Evolutionary conservation across 306 rosid species (phyloP).

Genomic region (Astragalus membranaceus): DNA sequence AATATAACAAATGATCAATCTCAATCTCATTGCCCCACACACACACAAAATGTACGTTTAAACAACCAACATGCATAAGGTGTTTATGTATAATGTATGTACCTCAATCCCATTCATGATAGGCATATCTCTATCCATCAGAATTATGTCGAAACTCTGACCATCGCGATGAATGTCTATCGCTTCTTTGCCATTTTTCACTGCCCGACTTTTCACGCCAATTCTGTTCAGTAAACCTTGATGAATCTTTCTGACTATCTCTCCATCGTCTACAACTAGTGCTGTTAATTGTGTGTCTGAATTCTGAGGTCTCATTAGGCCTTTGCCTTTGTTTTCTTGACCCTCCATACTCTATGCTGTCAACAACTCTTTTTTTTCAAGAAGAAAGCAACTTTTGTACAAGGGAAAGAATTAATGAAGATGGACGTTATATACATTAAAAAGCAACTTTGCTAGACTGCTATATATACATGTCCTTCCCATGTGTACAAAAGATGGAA

Average conservation of each 20-base stretch:
- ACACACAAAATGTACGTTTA: too few species aligned
- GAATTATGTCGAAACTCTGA: conserved; percentile 53
- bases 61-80: too few species aligned
- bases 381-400: too few species aligned
- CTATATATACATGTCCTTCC: background rate
- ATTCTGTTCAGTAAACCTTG: conserved; percentile 27
- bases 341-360: background rate
- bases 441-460: too few species aligned
- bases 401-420: too few species aligned
- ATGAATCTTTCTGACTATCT: conserved; percentile 34
- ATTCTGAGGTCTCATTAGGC: background rate
- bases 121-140: conserved; percentile 84
- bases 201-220: conserved; percentile 45
- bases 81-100: background rate
- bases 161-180: conserved; percentile 47
- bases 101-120: conserved; percentile 67
- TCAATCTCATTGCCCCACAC: too few species aligned
- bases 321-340: background rate
- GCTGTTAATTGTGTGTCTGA: conserved; percentile 25
- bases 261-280: conserved; percentile 57
- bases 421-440: too few species aligned
- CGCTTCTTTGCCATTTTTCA: conserved; percentile 66
- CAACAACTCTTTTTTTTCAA: background rate
- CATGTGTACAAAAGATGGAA: background rate
- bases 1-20: background rate